phyloP scores from a whole-genome alignment of 345 rosid genomes.

The Durio zibethinus region DNA sequence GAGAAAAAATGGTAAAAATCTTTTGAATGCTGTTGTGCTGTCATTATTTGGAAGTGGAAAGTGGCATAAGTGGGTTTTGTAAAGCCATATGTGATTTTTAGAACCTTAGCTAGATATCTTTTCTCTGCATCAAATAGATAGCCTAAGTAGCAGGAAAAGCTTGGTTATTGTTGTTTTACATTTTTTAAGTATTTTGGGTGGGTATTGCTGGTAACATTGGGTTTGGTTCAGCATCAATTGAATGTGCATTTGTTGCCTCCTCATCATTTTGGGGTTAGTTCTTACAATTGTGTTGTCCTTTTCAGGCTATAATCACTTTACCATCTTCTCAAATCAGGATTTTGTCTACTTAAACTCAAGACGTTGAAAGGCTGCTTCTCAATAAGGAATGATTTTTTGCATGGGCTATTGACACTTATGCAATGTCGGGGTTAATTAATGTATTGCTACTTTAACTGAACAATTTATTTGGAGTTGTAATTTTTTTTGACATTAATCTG shows the following conservation, averaged over 20 bases:
- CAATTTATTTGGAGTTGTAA: constrained; percentile 11
- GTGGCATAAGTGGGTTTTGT: background rate
- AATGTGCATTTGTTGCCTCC: background rate
- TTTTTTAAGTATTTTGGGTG: background rate
- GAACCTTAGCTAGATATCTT: background rate
- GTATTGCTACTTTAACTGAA: constrained; percentile 37
- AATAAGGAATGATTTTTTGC: constrained; percentile 59
- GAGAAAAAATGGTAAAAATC: background rate
- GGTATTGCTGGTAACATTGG: background rate
- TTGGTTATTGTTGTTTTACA: background rate
- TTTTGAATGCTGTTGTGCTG: background rate
- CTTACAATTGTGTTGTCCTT: constrained; percentile 31
- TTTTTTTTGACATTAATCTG: background rate
- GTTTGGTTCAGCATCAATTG: background rate
- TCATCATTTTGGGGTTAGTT: constrained; percentile 7
- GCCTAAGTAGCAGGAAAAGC: background rate
- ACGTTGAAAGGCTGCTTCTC: constrained; percentile 34
- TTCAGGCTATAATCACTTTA: constrained; percentile 36
- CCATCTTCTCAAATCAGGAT: constrained; percentile 26
- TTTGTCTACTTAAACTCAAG: constrained; percentile 34
- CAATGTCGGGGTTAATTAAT: constrained; percentile 95
- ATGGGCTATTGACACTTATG: constrained; percentile 44
- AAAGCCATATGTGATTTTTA: background rate
- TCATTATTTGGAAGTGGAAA: background rate
- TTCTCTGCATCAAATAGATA: background rate